Evolutionary conservation across 306 rosid species (phyloP).

Genomic region (Macrotyloma uniflorum): DNA sequence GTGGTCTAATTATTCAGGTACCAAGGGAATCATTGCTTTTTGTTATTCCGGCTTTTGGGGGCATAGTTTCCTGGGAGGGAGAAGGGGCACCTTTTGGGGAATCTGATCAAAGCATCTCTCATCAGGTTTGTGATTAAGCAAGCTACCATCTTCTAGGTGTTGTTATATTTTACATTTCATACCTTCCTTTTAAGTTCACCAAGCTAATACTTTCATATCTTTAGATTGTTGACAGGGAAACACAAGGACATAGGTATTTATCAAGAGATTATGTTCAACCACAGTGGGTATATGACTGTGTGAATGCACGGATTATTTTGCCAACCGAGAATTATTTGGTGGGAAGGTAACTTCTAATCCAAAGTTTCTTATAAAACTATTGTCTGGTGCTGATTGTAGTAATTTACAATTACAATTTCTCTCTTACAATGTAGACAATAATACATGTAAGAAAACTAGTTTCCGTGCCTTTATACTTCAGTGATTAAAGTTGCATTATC

Average conservation of each 20-base stretch:
- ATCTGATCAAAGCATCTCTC: slow-evolving; percentile 69
- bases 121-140: slow-evolving; percentile 62
- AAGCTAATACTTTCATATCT: slow-evolving; percentile 39
- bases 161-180: background rate
- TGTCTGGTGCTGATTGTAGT: slow-evolving; percentile 16
- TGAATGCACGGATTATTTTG: slow-evolving; percentile 75
- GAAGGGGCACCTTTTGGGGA: slow-evolving; percentile 83
- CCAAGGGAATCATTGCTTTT: slow-evolving; percentile 89
- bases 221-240: slow-evolving; percentile 84
- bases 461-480: background rate
- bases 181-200: slow-evolving; percentile 14
- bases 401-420: slow-evolving; percentile 10
- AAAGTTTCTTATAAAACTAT: background rate
- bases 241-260: slow-evolving; percentile 67
- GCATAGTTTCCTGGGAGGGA: slow-evolving; percentile 92
- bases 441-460: background rate
- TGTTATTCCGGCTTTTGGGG: slow-evolving; percentile 92
- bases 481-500: slow-evolving; percentile 1
- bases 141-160: background rate
- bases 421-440: background rate
- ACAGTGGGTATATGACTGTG: slow-evolving; percentile 88
- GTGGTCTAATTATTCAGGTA: slow-evolving; percentile 49
- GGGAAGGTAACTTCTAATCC: slow-evolving; percentile 69
- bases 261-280: slow-evolving; percentile 94
- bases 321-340: slow-evolving; percentile 74